Conservation (phyloP, 345 rosid genomes). For the Pugionium dolabratum region DNA sequence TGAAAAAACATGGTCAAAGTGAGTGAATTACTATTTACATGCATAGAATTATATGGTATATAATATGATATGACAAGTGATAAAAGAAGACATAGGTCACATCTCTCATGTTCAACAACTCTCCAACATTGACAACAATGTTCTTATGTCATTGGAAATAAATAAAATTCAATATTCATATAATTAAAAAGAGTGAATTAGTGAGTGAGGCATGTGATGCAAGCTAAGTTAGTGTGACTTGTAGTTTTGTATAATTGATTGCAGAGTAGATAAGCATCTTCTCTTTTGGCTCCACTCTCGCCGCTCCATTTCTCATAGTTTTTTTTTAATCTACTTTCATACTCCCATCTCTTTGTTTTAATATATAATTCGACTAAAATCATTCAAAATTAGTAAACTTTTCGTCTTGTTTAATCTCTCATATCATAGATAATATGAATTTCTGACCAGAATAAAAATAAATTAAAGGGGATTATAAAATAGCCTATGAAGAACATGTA, state of each 20-base stretch:
- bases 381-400: constrained; percentile 11
- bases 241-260: constrained; percentile 36
- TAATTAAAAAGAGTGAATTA: constrained; percentile 26
- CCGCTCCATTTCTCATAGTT: constrained; percentile 31
- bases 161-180: constrained; percentile 25
- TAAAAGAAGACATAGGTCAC: constrained; percentile 37
- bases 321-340: neutral
- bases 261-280: constrained; percentile 38
- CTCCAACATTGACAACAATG: constrained; percentile 38
- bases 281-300: constrained; percentile 41
- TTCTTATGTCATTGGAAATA: constrained; percentile 22
- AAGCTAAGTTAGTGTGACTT: constrained; percentile 42
- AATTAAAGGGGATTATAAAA: constrained; percentile 6
- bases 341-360: constrained; percentile 20
- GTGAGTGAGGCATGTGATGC: constrained; percentile 40
- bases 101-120: constrained; percentile 43
- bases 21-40: constrained; percentile 7
- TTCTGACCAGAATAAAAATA: neutral
- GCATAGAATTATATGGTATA: constrained; percentile 27
- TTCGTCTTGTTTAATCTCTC: neutral
- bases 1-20: too few species aligned
- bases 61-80: constrained; percentile 39
- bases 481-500: constrained; percentile 19
- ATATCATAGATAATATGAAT: constrained; percentile 17
- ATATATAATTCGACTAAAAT: constrained; percentile 7